Percentiles rank a stretch among this genome's conserved stretches.
These are phyloP conservation scores for Cercospora janseana DNA, from an alignment of 2,329 filamentous ascomycete species.

Conservation along the genomic window DNA sequence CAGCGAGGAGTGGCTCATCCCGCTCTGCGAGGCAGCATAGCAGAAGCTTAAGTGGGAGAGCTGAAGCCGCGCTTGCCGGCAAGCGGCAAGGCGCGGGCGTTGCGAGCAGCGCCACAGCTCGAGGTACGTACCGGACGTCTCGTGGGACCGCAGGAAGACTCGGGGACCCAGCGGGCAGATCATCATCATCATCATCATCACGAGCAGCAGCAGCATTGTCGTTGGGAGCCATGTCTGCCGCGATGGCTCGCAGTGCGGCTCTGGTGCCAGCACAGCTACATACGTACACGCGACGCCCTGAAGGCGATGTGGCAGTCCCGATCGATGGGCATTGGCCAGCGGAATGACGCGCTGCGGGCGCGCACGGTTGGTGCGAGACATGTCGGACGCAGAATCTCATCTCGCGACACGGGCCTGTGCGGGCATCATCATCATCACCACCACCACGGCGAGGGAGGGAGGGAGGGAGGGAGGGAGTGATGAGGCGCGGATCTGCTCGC, in stretches of 20 bases:
- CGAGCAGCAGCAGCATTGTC: too few species aligned
- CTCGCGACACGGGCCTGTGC: too few species aligned
- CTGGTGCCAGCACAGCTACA: too few species aligned
- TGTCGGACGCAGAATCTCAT: constrained; percentile 15
- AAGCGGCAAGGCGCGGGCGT: constrained; percentile 12
- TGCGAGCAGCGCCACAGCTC: constrained; percentile 16
- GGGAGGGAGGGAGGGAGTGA: too few species aligned
- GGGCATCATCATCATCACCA: too few species aligned
- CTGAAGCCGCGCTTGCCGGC: constrained; percentile 20
- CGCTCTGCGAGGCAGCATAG: not conserved
- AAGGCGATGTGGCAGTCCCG: not conserved
- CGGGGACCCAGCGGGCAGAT: constrained; percentile 8
- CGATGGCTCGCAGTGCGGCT: too few species aligned
- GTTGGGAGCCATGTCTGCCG: too few species aligned
- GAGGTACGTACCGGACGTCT: constrained; percentile 12
- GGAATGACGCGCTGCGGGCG: constrained; percentile 6
- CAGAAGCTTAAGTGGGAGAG: constrained; percentile 8
- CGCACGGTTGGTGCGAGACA: constrained; percentile 13
- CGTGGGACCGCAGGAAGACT: constrained; percentile 7
- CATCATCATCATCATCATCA: not conserved
- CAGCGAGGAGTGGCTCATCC: constrained; percentile 2
- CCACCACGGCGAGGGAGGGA: too few species aligned
- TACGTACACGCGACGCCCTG: too few species aligned
- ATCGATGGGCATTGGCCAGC: not conserved
- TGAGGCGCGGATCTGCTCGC: too few species aligned